These are phyloP conservation scores for Zizania palustris DNA, from an alignment of 202 grass and related monocot species.

Conservation along the genomic window DNA sequence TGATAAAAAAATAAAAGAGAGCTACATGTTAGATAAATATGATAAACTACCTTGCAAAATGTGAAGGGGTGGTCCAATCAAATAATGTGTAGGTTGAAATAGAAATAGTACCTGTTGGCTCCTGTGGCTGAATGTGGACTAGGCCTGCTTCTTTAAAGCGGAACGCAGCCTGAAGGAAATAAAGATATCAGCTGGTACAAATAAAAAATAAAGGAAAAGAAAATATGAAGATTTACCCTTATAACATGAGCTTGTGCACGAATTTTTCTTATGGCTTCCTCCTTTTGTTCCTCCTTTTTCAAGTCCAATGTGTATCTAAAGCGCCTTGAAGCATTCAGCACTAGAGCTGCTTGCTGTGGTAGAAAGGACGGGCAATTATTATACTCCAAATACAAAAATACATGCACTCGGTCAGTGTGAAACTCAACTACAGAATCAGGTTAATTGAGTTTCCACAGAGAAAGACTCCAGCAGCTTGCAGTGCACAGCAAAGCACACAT, in stretches of 20 bases:
- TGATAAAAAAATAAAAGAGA: constrained; percentile 29
- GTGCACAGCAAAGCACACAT: neutral
- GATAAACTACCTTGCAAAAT: neutral
- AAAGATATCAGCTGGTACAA: constrained; percentile 17
- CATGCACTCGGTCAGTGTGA: neutral
- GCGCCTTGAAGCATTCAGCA: constrained; percentile 86
- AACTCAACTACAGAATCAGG: neutral
- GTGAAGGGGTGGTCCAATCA: neutral
- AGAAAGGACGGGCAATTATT: constrained; percentile 13
- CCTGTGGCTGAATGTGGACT: constrained; percentile 30
- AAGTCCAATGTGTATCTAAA: constrained; percentile 95
- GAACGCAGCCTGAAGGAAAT: constrained; percentile 67
- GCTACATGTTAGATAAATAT: neutral
- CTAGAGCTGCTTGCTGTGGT: constrained; percentile 75
- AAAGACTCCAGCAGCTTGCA: neutral
- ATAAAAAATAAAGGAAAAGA: constrained; percentile 3
- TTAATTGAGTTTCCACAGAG: neutral
- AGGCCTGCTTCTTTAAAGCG: constrained; percentile 79
- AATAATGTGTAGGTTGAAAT: neutral
- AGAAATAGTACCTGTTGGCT: constrained; percentile 39
- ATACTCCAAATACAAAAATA: constrained; percentile 7
- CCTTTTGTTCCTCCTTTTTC: constrained; percentile 78
- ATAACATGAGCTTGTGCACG: constrained; percentile 89
- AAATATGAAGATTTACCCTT: constrained; percentile 48
- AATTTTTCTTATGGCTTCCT: constrained; percentile 77